phyloP scores from a whole-genome alignment of 208 protist genomes.

The Trypanosoma melophagium region DNA sequence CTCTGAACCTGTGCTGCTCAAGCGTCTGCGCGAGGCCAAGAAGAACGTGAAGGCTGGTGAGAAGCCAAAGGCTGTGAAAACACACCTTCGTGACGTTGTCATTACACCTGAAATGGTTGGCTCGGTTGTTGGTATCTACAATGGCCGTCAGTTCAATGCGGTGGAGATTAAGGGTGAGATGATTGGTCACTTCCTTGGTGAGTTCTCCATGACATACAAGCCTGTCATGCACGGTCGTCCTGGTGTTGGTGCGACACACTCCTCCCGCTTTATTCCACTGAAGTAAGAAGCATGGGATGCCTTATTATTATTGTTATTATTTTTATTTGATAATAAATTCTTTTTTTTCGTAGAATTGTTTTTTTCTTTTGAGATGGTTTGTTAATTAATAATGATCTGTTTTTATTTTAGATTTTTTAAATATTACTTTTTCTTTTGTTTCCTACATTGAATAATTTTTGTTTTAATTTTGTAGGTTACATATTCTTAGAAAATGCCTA shows the following conservation, averaged over 20 bases:
- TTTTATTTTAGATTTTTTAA: constrained; percentile 7
- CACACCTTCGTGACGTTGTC: constrained; percentile 99
- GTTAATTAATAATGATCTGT: not conserved
- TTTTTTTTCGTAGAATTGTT: not conserved
- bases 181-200: constrained; percentile 99
- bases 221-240: constrained; percentile 98
- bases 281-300: constrained; percentile 40
- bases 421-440: constrained; percentile 10
- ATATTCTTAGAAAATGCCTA: constrained; percentile 26
- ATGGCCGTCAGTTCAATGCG: constrained; percentile 98
- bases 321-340: constrained; percentile 11
- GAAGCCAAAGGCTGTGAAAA: constrained; percentile 99
- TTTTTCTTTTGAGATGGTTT: constrained; percentile 3
- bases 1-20: constrained; percentile 94
- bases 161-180: constrained; percentile 99
- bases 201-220: constrained; percentile 99
- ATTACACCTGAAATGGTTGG: constrained; percentile 99
- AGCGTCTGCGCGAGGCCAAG: constrained; percentile 97
- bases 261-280: constrained; percentile 90
- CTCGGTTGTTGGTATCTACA: constrained; percentile 99
- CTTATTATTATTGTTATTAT: constrained; percentile 12
- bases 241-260: constrained; percentile 98
- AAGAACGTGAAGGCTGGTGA: constrained; percentile 94
- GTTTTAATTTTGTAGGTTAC: constrained; percentile 6
- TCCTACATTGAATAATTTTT: constrained; percentile 2